Base-by-base conservation (phyloP, 441 rosid genomes). In the Aquilaria agallochum region DNA sequence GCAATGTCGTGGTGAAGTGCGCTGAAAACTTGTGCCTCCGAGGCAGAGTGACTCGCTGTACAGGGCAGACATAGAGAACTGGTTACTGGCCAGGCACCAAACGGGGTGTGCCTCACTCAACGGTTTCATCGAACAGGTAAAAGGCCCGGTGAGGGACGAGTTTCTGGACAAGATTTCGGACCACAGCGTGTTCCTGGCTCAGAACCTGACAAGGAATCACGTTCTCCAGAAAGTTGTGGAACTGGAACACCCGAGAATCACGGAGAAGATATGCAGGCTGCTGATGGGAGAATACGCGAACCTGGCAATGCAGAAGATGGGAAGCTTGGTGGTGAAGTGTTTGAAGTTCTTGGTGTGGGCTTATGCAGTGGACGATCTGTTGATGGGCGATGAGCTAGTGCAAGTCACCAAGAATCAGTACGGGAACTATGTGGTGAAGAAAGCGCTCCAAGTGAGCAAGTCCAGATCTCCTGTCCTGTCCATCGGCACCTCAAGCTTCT, bases 391-490 rank as follows among this genome's bases (percentile, higher is more conserved):
- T 15, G 11, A 8, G 27, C 55, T 55, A 14, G 4, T 53, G 50
- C n/a, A 32, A 4, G 60, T 75, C 8, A 72, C 78, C 5, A 55
- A 27, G 40, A 45, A 75, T 62, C 60, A 55, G 3, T 67, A 46
- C 13, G 78, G 80, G 10, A 78, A 75, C 59, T 75, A 72, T 53
- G 83, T 78, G 69, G 50, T 78, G 12, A 79, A 78, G 51, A 78
- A 27, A 9, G 77, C 78, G 20, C 6, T 78, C 65, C 55, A 34
- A 4, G 42, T 9, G 15, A 58, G n/a, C 30, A 34, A 50, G 46
- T 36, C 7, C 2, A 36, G 42, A 36, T 36, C 42, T 36, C 7
- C 7, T 7, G 4, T 7, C 42, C 5, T 20, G 20, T 20, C 20
- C 20, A 1, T 36, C 42, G 7, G 6, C 4, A 36, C 42, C 42